phyloP scores from a whole-genome alignment of 2,329 filamentous ascomycete species.

The Cadophora malorum region DNA sequence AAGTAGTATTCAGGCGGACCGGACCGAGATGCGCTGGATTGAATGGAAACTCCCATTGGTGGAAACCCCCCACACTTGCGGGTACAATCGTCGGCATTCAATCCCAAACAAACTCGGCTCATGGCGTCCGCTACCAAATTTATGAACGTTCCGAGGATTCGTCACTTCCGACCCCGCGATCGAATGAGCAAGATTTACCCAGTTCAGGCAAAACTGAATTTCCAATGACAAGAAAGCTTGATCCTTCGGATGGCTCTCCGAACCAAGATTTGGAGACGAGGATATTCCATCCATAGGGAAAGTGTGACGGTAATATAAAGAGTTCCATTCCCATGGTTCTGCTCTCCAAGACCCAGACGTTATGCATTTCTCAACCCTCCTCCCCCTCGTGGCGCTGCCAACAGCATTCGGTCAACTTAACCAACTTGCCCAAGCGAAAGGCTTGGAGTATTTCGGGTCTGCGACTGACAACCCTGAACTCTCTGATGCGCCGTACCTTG shows the following conservation, averaged over 20 bases:
- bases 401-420: conserved; percentile 32
- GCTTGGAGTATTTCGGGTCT: conserved; percentile 61
- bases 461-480: conserved; percentile 64
- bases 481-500: conserved; percentile 55
- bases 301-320: background rate
- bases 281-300: background rate
- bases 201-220: background rate
- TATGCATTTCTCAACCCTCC: conserved; percentile 23
- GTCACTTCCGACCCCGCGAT: background rate
- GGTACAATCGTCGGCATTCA: conserved; percentile 17
- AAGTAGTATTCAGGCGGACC: conserved; percentile 24
- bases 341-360: background rate
- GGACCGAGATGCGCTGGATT: conserved; percentile 19
- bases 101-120: conserved; percentile 16
- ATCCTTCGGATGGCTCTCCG: background rate
- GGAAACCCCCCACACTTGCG: conserved; percentile 18
- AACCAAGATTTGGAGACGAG: background rate
- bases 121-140: background rate
- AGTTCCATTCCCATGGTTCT: background rate
- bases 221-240: background rate
- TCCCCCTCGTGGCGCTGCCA: conserved; percentile 18
- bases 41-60: conserved; percentile 20
- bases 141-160: background rate
- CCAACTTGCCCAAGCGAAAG: conserved; percentile 59
- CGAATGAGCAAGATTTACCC: background rate